Evolutionary conservation across 805 yeast genomes (phyloP), one percentile per base, ranked within the genome.

Genomic region (Candida koratica): DNA sequence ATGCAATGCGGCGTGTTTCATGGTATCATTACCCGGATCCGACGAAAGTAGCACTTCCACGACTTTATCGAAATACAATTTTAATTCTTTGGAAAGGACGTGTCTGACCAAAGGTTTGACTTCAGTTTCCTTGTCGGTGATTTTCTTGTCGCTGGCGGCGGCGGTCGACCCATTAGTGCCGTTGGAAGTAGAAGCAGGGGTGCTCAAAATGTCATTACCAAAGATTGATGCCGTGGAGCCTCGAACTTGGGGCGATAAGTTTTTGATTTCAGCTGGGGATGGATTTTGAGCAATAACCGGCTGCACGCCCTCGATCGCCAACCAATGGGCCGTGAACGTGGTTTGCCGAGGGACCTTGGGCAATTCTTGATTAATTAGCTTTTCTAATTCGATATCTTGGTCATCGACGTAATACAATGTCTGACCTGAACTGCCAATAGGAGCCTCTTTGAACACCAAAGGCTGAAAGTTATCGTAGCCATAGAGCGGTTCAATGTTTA

Each of bases 281-380:
- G 99, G 99, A 62, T 93, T 93, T 61, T 94, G 98, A 2, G 97
- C 95, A 37, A 93, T 90, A 20, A 93, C 81, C 1, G 99, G 98
- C 55, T 93, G 99, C 6, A 93, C 95, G 39, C 99, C 99, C 60
- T 93, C 99, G 36, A 93, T 85, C 0, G 98, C 97, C 20, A 94
- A 69, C 97, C 98, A 90, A 56, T 84, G 95, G 5, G 97, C 95
- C 0, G 97, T 88, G 58, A 85, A 89, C 0, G 96, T 81, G 2
- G 95, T 81, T 42, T 82, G 80, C 40, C 97, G 73, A 4, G 99
- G 98, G 3, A 94, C 95, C 51, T 83, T 86, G 5, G 99, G 99
- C 41, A 93, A 67, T 20, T 96, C 97, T 55, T 84, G 90, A 55
- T 93, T 90, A 47, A 93, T 84, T 38, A 94, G 68, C 52, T 85